Conservation (phyloP, 495 filamentous ascomycete species). For the Talaromyces adpressus region DNA sequence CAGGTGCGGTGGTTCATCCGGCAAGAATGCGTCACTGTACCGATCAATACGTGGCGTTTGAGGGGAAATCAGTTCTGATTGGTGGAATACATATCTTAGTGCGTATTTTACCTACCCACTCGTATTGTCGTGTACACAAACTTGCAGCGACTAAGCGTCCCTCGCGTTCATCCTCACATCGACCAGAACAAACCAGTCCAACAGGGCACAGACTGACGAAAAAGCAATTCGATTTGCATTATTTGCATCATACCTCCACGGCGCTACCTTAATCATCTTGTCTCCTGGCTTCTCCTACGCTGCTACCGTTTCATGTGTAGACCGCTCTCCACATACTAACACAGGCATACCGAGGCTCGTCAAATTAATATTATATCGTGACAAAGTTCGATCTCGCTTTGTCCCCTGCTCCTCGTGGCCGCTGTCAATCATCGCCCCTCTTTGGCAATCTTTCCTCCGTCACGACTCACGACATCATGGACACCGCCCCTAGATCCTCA, state of each 20-base stretch:
- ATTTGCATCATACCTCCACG: background rate
- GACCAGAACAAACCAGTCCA: background rate
- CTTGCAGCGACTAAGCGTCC: background rate
- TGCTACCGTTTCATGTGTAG: background rate
- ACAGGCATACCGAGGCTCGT: background rate
- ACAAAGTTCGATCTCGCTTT: background rate
- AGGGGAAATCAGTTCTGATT: background rate
- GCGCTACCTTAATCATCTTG: background rate
- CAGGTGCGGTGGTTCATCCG: background rate
- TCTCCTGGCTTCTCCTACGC: background rate
- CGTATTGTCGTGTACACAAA: background rate
- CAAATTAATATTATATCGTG: background rate
- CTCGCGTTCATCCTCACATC: background rate
- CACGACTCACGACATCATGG: conserved; percentile 21
- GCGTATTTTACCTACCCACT: background rate
- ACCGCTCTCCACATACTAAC: background rate
- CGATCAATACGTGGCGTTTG: background rate
- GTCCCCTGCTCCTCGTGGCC: background rate
- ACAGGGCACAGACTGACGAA: background rate
- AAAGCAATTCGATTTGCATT: background rate
- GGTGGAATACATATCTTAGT: background rate
- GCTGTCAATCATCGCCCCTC: background rate
- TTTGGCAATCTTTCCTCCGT: background rate
- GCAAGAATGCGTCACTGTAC: background rate
- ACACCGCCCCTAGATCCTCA: conserved; percentile 26